Evolutionary conservation across 2,329 filamentous ascomycete species (phyloP).

Genomic region (Aspergillus sp.): DNA sequence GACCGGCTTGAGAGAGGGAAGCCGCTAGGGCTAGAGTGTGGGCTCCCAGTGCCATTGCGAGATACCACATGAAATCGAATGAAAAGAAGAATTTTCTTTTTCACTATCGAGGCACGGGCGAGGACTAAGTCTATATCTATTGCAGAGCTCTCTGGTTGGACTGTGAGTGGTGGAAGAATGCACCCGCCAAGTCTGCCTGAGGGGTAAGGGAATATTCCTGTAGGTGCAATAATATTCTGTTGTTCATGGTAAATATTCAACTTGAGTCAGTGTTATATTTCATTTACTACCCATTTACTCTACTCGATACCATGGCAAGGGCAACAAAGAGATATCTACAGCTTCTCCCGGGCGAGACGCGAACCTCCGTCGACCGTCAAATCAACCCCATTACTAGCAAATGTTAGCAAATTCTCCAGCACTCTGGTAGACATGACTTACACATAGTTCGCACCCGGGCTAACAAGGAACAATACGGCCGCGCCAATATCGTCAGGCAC

Average conservation of each 20-base stretch:
- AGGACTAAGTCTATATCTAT: not conserved
- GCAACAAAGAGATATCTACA: not conserved
- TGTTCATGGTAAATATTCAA: no score
- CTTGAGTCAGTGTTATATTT: not conserved
- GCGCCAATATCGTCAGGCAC: constrained; percentile 13
- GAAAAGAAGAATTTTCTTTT: no score
- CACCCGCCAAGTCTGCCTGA: constrained; percentile 3
- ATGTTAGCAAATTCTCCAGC: not conserved
- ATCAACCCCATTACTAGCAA: constrained; percentile 6
- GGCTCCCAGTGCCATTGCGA: constrained; percentile 1
- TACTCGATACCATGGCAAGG: not conserved
- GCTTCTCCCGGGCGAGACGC: not conserved
- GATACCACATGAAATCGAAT: no score
- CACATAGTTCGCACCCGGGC: constrained; percentile 13
- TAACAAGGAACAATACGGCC: constrained; percentile 6
- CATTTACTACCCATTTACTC: not conserved
- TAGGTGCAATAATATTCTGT: no score
- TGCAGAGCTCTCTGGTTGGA: not conserved
- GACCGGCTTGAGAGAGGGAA: constrained; percentile 4
- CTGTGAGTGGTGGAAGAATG: constrained; percentile 12
- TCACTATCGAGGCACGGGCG: no score
- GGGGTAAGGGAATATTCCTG: not conserved
- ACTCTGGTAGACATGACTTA: not conserved
- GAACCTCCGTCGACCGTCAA: constrained; percentile 2
- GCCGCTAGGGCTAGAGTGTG: constrained; percentile 1